Conservation (phyloP, 1,284 basidiomycete species). For the Acaromyces ingoldii region DNA sequence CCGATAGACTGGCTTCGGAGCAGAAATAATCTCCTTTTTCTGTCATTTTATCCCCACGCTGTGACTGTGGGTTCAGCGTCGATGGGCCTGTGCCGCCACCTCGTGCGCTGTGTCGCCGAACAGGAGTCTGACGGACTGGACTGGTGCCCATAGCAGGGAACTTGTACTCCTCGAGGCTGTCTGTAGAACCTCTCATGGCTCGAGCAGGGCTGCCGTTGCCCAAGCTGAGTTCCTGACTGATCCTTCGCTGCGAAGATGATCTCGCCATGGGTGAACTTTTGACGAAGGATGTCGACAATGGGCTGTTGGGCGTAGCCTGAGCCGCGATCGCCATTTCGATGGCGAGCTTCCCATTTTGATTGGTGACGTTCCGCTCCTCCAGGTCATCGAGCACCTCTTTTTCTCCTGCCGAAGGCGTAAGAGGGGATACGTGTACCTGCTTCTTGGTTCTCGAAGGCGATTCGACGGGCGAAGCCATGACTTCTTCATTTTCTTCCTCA, state of each 20-base stretch:
- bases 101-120: conserved; percentile 36
- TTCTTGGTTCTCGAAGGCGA: no score
- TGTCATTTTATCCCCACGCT: no score
- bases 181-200: conserved; percentile 18
- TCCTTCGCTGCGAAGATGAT: conserved; percentile 31
- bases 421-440: neutral
- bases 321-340: no score
- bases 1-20: neutral
- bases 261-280: conserved; percentile 17
- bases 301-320: neutral
- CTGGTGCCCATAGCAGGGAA: conserved; percentile 12
- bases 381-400: no score
- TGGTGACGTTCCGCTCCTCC: no score
- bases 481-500: conserved; percentile 33
- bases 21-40: neutral
- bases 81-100: conserved; percentile 32
- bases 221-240: conserved; percentile 35
- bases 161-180: conserved; percentile 27
- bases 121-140: conserved; percentile 27
- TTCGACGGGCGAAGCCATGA: neutral
- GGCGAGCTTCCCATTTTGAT: no score
- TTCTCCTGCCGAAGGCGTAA: neutral
- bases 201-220: conserved; percentile 13
- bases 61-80: conserved; percentile 34
- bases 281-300: neutral